Percentiles rank a stretch among this genome's conserved stretches.
phyloP scores from a whole-genome alignment of 768 basidiomycete species.

The Kwoniella dendrophila region DNA sequence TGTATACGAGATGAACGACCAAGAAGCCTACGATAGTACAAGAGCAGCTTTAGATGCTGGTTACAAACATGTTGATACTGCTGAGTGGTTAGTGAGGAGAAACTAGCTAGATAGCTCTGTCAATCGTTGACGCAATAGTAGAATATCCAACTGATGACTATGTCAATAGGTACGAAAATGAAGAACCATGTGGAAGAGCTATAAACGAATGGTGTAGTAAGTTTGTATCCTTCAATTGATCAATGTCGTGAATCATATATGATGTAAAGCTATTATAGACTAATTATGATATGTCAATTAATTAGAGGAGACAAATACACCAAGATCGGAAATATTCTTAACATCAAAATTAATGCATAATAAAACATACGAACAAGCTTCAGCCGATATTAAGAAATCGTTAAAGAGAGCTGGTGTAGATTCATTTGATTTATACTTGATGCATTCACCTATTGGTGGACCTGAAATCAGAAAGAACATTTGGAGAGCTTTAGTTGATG shows the following conservation, averaged over 20 bases:
- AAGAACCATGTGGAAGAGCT: conserved; percentile 66
- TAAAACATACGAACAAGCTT: conserved; percentile 60
- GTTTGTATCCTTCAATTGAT: conserved; percentile 14
- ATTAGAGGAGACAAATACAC: conserved; percentile 55
- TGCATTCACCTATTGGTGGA: conserved; percentile 71
- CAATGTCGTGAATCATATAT: no score
- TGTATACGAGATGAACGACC: conserved; percentile 67
- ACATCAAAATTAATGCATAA: conserved; percentile 72
- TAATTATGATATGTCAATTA: no score
- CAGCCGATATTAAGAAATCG: conserved; percentile 63
- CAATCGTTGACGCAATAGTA: conserved; percentile 7
- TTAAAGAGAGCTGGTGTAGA: conserved; percentile 63
- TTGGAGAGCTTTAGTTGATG: conserved; percentile 70
- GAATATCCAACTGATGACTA: conserved; percentile 48
- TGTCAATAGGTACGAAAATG: conserved; percentile 68
- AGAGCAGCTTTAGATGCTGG: conserved; percentile 70
- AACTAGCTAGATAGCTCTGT: neutral
- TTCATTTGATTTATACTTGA: conserved; percentile 70
- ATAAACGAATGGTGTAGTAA: conserved; percentile 58
- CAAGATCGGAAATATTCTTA: conserved; percentile 68
- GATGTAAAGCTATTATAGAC: no score
- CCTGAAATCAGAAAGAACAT: conserved; percentile 63
- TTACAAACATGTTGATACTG: conserved; percentile 65
- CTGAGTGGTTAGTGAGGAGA: conserved; percentile 55
- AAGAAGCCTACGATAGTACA: conserved; percentile 64